phyloP scores from a whole-genome alignment of 1,139 yeast species.

The Meyerozyma carpophila region DNA sequence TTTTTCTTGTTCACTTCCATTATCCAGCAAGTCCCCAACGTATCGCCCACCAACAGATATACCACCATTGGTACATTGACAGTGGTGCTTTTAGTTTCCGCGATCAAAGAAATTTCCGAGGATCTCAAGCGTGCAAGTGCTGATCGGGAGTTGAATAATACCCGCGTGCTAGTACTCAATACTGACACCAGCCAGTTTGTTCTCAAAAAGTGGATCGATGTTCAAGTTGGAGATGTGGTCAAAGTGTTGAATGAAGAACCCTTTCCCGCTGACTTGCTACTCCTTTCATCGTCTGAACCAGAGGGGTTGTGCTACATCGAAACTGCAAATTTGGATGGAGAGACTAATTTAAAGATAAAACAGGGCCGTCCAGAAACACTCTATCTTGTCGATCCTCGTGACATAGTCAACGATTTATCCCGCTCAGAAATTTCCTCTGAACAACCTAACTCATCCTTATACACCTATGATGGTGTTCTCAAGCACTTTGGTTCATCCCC shows the following conservation, averaged over 20 bases:
- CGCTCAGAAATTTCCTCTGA: conserved; percentile 60
- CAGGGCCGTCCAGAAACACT: conserved; percentile 82
- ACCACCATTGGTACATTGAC: conserved; percentile 91
- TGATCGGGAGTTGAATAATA: conserved; percentile 82
- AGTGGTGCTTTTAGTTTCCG: conserved; percentile 83
- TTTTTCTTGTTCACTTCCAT: conserved; percentile 89
- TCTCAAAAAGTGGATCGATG: conserved; percentile 76
- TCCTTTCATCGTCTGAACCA: conserved; percentile 91
- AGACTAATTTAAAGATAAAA: conserved; percentile 91
- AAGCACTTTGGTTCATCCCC: conserved; percentile 47
- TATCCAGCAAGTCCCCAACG: conserved; percentile 96
- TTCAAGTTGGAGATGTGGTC: conserved; percentile 87
- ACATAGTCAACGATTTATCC: conserved; percentile 38
- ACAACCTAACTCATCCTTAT: conserved; percentile 89
- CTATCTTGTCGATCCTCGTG: conserved; percentile 62
- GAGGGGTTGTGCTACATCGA: conserved; percentile 97
- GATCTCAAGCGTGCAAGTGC: conserved; percentile 86
- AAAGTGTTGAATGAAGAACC: conserved; percentile 83
- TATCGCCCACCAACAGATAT: conserved; percentile 92
- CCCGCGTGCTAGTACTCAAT: conserved; percentile 68
- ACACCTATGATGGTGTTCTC: conserved; percentile 89
- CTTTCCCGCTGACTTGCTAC: conserved; percentile 86
- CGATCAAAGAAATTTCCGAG: conserved; percentile 84
- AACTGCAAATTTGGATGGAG: conserved; percentile 97
- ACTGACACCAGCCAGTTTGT: conserved; percentile 56